Evolutionary conservation across 2,329 filamentous ascomycete species (phyloP).

Genomic region (Phaeosphaeria sp.): DNA sequence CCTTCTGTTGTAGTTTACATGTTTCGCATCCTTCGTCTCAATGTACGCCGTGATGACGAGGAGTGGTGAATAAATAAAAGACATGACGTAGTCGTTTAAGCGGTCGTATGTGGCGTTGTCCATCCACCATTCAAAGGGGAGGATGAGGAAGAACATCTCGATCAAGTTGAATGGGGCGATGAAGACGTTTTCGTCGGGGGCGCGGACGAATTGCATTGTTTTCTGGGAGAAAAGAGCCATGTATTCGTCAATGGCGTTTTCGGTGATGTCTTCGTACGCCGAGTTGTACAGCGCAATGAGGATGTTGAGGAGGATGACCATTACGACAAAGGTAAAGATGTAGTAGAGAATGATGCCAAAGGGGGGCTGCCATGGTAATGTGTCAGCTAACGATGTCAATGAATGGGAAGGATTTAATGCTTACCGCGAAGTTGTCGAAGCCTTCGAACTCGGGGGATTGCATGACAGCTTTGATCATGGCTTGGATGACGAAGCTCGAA

Average conservation of each 20-base stretch:
- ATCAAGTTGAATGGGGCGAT: constrained; percentile 95
- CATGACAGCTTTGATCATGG: constrained; percentile 91
- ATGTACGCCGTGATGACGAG: constrained; percentile 76
- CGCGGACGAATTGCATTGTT: constrained; percentile 95
- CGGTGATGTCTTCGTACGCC: constrained; percentile 92
- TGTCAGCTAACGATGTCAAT: constrained; percentile 7
- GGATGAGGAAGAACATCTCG: constrained; percentile 78
- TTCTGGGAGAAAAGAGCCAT: constrained; percentile 92
- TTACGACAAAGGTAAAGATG: constrained; percentile 95
- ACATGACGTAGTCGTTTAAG: constrained; percentile 91
- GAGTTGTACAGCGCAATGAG: constrained; percentile 97
- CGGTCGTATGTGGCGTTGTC: constrained; percentile 73
- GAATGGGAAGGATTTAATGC: neutral
- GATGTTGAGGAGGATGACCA: constrained; percentile 93
- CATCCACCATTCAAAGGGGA: constrained; percentile 97
- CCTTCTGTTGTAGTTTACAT: constrained; percentile 74
- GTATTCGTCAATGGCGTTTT: constrained; percentile 93
- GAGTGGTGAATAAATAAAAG: constrained; percentile 80
- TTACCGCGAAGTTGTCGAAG: constrained; percentile 81
- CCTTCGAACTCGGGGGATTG: constrained; percentile 87
- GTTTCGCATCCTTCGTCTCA: constrained; percentile 54
- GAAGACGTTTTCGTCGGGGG: constrained; percentile 97
- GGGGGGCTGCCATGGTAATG: constrained; percentile 61
- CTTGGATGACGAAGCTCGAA: constrained; percentile 74
- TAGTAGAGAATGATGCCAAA: constrained; percentile 97